Evolutionary conservation across 2,329 filamentous ascomycete genomes (phyloP).

Genomic region (Colletotrichum horii): DNA sequence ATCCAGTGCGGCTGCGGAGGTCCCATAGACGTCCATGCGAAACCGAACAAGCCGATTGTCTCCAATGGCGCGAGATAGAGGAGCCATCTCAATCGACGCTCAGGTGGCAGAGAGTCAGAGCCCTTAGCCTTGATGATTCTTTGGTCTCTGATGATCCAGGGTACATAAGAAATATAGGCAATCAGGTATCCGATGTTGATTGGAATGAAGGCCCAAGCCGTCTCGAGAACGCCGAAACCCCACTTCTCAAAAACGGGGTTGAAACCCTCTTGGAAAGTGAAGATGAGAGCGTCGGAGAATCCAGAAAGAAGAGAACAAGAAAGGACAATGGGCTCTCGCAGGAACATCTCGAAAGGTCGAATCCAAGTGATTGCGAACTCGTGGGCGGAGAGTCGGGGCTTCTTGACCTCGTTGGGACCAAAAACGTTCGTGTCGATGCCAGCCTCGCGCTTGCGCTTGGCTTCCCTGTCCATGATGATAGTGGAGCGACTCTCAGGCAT

Average conservation of each 20-base stretch:
- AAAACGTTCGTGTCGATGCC: slow-evolving; percentile 46
- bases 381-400: slow-evolving; percentile 41
- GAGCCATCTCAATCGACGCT: slow-evolving; percentile 65
- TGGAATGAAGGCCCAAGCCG: slow-evolving; percentile 25
- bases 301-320: slow-evolving; percentile 65
- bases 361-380: slow-evolving; percentile 56
- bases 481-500: slow-evolving; percentile 65
- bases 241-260: slow-evolving; percentile 64
- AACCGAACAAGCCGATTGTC: slow-evolving; percentile 66
- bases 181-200: slow-evolving; percentile 57
- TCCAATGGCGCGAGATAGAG: slow-evolving; percentile 64
- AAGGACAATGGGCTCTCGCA: slow-evolving; percentile 69
- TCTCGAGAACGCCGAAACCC: slow-evolving; percentile 50
- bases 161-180: slow-evolving; percentile 62
- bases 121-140: slow-evolving; percentile 48
- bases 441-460: slow-evolving; percentile 56
- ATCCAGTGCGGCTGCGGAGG: slow-evolving; percentile 64
- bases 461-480: slow-evolving; percentile 62
- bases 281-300: slow-evolving; percentile 70
- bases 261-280: slow-evolving; percentile 70
- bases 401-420: slow-evolving; percentile 53
- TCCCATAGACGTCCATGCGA: slow-evolving; percentile 64
- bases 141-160: slow-evolving; percentile 46
- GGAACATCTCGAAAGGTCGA: slow-evolving; percentile 68
- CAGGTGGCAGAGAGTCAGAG: slow-evolving; percentile 44